Evolutionary conservation across 805 yeast species (phyloP), one percentile per base, ranked within the genome.

Genomic region (Brettanomyces custersianus): DNA sequence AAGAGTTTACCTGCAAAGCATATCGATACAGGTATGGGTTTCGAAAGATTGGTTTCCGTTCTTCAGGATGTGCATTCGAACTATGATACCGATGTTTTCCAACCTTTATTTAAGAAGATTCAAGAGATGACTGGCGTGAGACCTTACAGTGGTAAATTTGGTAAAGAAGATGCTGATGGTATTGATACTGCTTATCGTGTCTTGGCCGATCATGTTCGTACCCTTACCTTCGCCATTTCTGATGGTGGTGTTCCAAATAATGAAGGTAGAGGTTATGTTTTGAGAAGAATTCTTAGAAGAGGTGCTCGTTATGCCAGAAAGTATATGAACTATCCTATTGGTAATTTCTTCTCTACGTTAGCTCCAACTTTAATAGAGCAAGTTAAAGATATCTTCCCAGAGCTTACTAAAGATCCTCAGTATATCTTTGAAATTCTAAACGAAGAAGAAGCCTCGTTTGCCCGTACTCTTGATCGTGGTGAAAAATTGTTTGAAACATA

Each of bases 161-260:
- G 96, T 46, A 78, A 71, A 29, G 97, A 87, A 41, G 98, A 90
- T 52, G 70, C 57, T 22, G 97, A 92, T 55, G 97, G 96, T 57
- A 75, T 92, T 45, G 99, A 92, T 57, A 92, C 96, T 30, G 97
- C 98, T 36, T 92, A 92, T 68, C 77, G 99, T 61, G 97, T 92
- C 30, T 74, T 92, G 48, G 98, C 98, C 38, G 99, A 92, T 64
- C 99, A 92, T 59, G 96, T 92, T 25, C 80, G 99, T 64, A 92
- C 99, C 19, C 72, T 92, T 57, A 85, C 95, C 3, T 85, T 92
- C 61, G 96, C 99, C 34, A 71, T 92, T 41, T 84, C 95, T 27
- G 99, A 92, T 60, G 99, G 99, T 54, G 99, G 98, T 55, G 96
- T 92, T 39, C 99, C 99, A 55, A 92, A 92, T 65, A 92, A 88